Evolutionary conservation across 169 alveolate species (phyloP), one percentile per base, ranked within the genome.

Genomic region (Toxoplasma gondii): DNA sequence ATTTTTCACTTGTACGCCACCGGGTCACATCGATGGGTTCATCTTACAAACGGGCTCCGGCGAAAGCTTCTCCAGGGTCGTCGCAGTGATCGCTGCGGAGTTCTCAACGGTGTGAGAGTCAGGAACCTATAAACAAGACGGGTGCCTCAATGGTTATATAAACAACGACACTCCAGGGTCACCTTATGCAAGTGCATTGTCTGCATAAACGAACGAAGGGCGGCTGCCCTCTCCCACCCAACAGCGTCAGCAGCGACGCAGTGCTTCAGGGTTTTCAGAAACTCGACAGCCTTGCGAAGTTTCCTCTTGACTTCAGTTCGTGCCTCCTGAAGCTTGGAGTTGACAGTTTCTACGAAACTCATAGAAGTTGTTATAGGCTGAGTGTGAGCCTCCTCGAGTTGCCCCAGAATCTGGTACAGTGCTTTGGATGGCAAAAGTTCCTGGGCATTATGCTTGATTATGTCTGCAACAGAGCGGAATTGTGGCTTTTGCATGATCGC

Each of bases 191-290:
- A 2, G 39, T 78, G 19, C n/a, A 2, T 78, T 17, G 19, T n/a
- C 39, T 0, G 45, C 86, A 78, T 19, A 38, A 78, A 78, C 27
- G 86, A 10, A 17, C 90, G 54, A 27, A 82, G 67, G 34, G 90
- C 90, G 19, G n/a, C 90, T 0, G 67, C 90, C 29, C 64, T 43
- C 36, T 41, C 90, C 90, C 90, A 82, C 41, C 41, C 64, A 29
- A 41, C 64, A 43, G 69, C 36, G 64, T 82, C 90, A 9, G 69
- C 22, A 22, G 67, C 38, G n/a, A 36, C 67, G 41, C 41, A 1
- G 39, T 82, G 90, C 64, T 82, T 82, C 12, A 82, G 67, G 24
- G 36, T 49, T 17, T 19, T 27, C 19, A 82, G 67, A 49, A 82
- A 82, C 24, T 41, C 90, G 64, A 41, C 9, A 22, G 90, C 90